phyloP scores from a whole-genome alignment of 176 grass and related monocot species.

The Musa beccarii region DNA sequence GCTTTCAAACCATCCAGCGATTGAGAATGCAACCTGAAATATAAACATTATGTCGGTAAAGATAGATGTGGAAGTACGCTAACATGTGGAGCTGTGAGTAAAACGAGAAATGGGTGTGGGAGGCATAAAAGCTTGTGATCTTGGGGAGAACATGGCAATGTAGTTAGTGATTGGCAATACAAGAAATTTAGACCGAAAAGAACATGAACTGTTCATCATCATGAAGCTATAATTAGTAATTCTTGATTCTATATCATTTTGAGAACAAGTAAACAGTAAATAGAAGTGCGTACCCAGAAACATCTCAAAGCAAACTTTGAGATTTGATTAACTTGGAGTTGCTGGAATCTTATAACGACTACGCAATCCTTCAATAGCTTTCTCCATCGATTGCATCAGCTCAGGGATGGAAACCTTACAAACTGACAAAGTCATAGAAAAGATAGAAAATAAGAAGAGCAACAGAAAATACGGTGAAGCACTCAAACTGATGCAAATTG shows the following conservation, averaged over 20 bases:
- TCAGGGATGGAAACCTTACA: conserved; percentile 39
- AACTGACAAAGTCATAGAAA: conserved; percentile 11
- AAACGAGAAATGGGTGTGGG: too few species aligned
- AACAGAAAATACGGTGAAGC: not conserved
- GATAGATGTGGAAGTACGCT: too few species aligned
- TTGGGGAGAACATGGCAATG: too few species aligned
- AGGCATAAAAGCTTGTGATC: too few species aligned
- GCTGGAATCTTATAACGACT: conserved; percentile 26
- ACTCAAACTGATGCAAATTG: not conserved
- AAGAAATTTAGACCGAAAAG: too few species aligned
- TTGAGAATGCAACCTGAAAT: too few species aligned
- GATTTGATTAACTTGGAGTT: conserved; percentile 13
- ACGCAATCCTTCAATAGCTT: conserved; percentile 30
- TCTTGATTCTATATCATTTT: not conserved
- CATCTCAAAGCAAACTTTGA: not conserved
- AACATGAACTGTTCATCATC: too few species aligned
- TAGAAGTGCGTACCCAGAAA: not conserved
- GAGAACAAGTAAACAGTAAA: not conserved
- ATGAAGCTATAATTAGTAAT: too few species aligned
- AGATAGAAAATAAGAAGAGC: not conserved
- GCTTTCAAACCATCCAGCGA: too few species aligned
- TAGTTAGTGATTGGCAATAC: too few species aligned
- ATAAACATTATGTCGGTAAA: too few species aligned
- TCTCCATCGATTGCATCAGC: conserved; percentile 34
- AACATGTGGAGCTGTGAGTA: too few species aligned